Conservation (phyloP, 208 protist genomes). For the Trypanosoma mega region DNA sequence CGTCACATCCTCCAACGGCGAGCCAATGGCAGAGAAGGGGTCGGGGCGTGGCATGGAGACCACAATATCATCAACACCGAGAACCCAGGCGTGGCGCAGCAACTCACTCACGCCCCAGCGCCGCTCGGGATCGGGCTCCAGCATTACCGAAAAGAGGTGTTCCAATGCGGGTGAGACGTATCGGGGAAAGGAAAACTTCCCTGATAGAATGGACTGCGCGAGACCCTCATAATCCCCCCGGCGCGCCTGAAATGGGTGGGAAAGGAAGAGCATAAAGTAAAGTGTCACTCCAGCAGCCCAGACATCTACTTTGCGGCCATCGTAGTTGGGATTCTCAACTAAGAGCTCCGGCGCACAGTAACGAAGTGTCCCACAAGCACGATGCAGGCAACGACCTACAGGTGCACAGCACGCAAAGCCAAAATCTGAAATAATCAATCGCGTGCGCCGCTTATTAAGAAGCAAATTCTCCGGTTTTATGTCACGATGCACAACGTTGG, state of each 20-base stretch:
- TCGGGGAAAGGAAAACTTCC: conserved; percentile 52
- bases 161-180: conserved; percentile 43
- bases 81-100: conserved; percentile 68
- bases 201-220: conserved; percentile 56
- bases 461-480: conserved; percentile 90
- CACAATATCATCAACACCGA: conserved; percentile 6
- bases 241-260: conserved; percentile 88
- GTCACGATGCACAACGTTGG: conserved; percentile 83
- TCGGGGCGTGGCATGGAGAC: too few species aligned
- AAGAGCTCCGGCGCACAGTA: conserved; percentile 88
- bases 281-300: conserved; percentile 89
- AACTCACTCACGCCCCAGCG: conserved; percentile 84
- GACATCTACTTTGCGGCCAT: conserved; percentile 87
- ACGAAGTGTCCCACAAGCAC: conserved; percentile 72
- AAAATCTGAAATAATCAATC: conserved; percentile 83
- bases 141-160: conserved; percentile 71
- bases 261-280: conserved; percentile 89
- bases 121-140: conserved; percentile 61
- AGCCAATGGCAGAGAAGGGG: background rate
- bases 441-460: conserved; percentile 50
- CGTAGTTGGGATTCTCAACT: conserved; percentile 69
- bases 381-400: conserved; percentile 35
- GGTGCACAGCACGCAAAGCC: conserved; percentile 81
- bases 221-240: conserved; percentile 44
- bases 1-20: background rate